Base-by-base conservation (phyloP, 306 rosid genomes). In the Acacia acuminata region DNA sequence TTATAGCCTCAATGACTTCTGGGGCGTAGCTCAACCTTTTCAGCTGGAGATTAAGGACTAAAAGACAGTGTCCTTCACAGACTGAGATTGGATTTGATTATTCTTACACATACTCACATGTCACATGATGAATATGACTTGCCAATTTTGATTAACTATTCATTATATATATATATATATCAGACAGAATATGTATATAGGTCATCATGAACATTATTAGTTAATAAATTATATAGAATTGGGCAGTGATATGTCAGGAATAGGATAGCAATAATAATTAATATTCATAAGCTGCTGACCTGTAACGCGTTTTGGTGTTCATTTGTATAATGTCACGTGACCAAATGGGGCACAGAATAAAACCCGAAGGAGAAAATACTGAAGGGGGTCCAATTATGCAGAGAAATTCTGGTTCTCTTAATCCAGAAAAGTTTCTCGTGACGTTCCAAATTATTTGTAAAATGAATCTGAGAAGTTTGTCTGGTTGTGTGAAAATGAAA, bases 401-500 rank as follows among this genome's bases (percentile, higher is more conserved):
- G 72, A 72, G 67, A 79, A 71, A 84, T 83, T 85, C 51, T 69
- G 80, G 78, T 82, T 79, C 84, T 85, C 85, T 85, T 68, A 81
- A 85, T 83, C 86, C 83, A 89, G 91, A 89, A 88, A 86, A 82
- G 83, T 79, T 85, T 90, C 94, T 89, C 94, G 93, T 93, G 97
- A 91, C 94, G 88, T 87, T 87, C 85, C 87, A 83, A 85, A 60
- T 81, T 76, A 86, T 83, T 85, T 82, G 4, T 30, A 85, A 84
- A 76, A 71, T 78, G 73, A 67, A 72, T 81, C 68, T 40, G 12
- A 63, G 76, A n/a, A 82, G 67, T 78, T 81, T 88, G 87, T 88
- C 88, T 50, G 58, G 43, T 50, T 61, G 30, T 74, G 71, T 71
- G 85, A 85, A 84, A 71, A 79, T 83, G 89, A 83, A 85, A 82